phyloP scores from a whole-genome alignment of 495 filamentous ascomycete genomes.

The Recurvomyces mirabilis region DNA sequence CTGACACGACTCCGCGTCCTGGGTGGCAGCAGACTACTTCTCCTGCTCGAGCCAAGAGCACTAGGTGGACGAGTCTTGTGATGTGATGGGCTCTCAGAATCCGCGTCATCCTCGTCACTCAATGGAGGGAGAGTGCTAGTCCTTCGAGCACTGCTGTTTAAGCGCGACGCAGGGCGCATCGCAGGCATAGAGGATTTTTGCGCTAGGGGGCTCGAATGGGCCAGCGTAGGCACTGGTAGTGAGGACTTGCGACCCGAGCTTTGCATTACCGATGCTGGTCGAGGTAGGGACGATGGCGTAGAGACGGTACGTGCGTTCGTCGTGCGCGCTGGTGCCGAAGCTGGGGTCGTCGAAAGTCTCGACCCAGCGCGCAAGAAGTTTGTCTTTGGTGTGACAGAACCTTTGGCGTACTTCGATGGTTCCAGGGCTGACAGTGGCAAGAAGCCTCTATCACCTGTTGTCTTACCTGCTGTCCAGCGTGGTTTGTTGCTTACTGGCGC shows the following conservation, averaged over 20 bases:
- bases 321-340: neutral
- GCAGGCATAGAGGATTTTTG: neutral
- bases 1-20: too few species aligned
- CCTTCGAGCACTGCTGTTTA: neutral
- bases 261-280: neutral
- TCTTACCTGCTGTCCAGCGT: constrained; percentile 4
- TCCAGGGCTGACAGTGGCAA: constrained; percentile 16
- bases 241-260: constrained; percentile 4
- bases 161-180: neutral
- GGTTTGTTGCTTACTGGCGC: constrained; percentile 5
- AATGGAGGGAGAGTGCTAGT: constrained; percentile 3
- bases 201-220: constrained; percentile 5
- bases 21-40: too few species aligned
- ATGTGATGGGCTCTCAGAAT: constrained; percentile 12
- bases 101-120: constrained; percentile 13
- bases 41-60: neutral
- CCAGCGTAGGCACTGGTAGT: neutral
- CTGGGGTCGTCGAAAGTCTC: neutral
- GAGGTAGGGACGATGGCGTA: constrained; percentile 3
- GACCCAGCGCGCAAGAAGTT: constrained; percentile 17
- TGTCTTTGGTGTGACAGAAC: constrained; percentile 13
- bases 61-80: constrained; percentile 11
- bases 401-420: constrained; percentile 18
- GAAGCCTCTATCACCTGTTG: constrained; percentile 10
- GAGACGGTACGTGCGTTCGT: neutral